Conservation (phyloP, 2,329 filamentous ascomycete species). For the Claviceps citrina region DNA sequence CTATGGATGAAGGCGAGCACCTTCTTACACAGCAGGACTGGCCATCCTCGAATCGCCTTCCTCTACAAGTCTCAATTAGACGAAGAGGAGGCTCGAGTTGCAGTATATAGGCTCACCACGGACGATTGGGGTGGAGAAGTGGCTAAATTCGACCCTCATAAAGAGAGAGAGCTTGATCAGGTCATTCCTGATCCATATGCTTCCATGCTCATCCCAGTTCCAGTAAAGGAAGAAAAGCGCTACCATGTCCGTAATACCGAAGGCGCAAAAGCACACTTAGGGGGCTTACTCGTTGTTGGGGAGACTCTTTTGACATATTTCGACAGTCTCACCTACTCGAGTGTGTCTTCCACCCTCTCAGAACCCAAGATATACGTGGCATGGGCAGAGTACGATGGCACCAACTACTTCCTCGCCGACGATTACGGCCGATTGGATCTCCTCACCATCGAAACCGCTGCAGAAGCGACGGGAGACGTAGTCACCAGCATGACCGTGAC, state of each 20-base stretch:
- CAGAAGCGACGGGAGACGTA: constrained; percentile 48
- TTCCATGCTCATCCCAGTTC: constrained; percentile 47
- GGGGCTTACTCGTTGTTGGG: constrained; percentile 59
- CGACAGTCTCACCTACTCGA: constrained; percentile 57
- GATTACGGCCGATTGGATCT: constrained; percentile 78
- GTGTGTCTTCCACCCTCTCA: constrained; percentile 47
- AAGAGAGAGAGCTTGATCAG: constrained; percentile 39
- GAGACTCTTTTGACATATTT: constrained; percentile 76
- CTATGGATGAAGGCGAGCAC: constrained; percentile 43
- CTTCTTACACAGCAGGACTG: constrained; percentile 42
- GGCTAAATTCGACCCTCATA: constrained; percentile 38
- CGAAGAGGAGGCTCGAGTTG: constrained; percentile 37
- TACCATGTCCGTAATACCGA: constrained; percentile 43
- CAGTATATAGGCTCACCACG: constrained; percentile 41
- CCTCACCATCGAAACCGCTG: constrained; percentile 57
- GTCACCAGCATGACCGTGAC: constrained; percentile 61
- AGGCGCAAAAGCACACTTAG: constrained; percentile 40
- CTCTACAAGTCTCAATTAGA: constrained; percentile 40
- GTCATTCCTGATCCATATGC: constrained; percentile 40
- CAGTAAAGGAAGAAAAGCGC: constrained; percentile 40
- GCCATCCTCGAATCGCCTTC: constrained; percentile 42
- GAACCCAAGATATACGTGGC: constrained; percentile 79
- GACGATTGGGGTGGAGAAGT: constrained; percentile 41
- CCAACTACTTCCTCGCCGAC: constrained; percentile 76
- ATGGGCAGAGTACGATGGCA: constrained; percentile 72